Evolutionary conservation across 2,329 filamentous ascomycete species (phyloP).

Genomic region (Colletotrichum sojae): DNA sequence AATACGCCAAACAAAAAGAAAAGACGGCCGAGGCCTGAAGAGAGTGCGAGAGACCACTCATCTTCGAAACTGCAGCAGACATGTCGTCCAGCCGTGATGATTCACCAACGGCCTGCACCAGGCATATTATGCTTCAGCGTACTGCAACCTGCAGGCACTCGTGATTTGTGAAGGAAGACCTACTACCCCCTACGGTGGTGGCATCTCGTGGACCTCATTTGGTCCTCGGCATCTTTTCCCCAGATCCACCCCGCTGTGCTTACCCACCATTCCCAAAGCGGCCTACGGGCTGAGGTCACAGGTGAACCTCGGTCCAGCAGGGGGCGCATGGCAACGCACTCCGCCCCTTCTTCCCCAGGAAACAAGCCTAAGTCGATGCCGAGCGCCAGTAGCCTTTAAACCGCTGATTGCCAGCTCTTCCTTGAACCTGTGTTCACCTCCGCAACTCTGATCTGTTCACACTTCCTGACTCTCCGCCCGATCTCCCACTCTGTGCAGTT

Average conservation of each 20-base stretch:
- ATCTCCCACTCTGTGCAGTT: conserved; percentile 41
- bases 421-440: not conserved
- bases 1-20: conserved; percentile 1
- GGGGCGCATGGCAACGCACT: conserved; percentile 38
- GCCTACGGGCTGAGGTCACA: conserved; percentile 37
- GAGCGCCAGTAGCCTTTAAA: conserved; percentile 35
- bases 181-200: not conserved
- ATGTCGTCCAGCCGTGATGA: not conserved
- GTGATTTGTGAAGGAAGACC: conserved; percentile 12
- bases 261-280: conserved; percentile 10
- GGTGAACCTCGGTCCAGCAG: conserved; percentile 42
- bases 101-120: conserved; percentile 4
- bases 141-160: conserved; percentile 4
- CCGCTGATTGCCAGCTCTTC: conserved; percentile 25
- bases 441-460: conserved; percentile 19
- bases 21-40: conserved; percentile 8
- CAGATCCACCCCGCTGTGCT: conserved; percentile 38
- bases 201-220: conserved; percentile 15
- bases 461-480: not conserved
- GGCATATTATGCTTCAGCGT: conserved; percentile 21
- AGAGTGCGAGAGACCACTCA: conserved; percentile 6
- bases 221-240: conserved; percentile 42
- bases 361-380: conserved; percentile 28
- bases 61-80: not conserved
- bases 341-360: conserved; percentile 41